phyloP scores from a whole-genome alignment of 805 yeast genomes.

The Kodamaea lidongshanica region DNA sequence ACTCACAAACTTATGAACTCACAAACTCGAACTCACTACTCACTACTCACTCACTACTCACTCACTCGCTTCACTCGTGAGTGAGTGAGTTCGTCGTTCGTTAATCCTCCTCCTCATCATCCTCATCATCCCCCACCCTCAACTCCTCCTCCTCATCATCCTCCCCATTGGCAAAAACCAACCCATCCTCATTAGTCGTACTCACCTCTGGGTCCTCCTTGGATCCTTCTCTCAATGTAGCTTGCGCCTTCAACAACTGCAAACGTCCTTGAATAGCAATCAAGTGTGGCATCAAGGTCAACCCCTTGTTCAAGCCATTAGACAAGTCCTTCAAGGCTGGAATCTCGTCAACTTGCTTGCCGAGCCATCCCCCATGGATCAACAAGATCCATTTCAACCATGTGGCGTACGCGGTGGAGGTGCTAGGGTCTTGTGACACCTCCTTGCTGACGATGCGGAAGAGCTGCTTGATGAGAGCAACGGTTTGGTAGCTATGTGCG shows the following conservation, averaged over 20 bases:
- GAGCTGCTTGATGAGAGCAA: conserved; percentile 15
- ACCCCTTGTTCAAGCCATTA: conserved; percentile 48
- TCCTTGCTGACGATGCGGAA: conserved; percentile 23
- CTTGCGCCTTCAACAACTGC: conserved; percentile 69
- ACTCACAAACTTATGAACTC: no score
- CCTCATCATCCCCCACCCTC: conserved; percentile 24
- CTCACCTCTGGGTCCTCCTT: conserved; percentile 14
- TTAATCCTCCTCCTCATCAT: conserved; percentile 35
- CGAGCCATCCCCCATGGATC: conserved; percentile 59
- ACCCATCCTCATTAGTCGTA: conserved; percentile 21
- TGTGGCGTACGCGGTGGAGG: conserved; percentile 26
- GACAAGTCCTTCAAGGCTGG: conserved; percentile 54
- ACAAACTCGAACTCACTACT: no score
- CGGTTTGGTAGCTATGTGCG: conserved; percentile 28
- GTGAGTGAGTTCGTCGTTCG: no score
- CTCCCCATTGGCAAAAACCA: conserved; percentile 37
- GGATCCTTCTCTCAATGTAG: conserved; percentile 48
- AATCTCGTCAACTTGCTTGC: conserved; percentile 46
- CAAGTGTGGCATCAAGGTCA: conserved; percentile 57
- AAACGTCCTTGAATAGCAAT: conserved; percentile 82
- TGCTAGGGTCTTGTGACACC: conserved; percentile 25
- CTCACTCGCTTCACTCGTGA: no score
- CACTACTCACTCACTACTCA: no score
- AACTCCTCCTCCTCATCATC: conserved; percentile 20
- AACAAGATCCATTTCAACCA: conserved; percentile 85